Evolutionary conservation across 2,329 filamentous ascomycete species (phyloP).

Genomic region (Penicillium sp.): DNA sequence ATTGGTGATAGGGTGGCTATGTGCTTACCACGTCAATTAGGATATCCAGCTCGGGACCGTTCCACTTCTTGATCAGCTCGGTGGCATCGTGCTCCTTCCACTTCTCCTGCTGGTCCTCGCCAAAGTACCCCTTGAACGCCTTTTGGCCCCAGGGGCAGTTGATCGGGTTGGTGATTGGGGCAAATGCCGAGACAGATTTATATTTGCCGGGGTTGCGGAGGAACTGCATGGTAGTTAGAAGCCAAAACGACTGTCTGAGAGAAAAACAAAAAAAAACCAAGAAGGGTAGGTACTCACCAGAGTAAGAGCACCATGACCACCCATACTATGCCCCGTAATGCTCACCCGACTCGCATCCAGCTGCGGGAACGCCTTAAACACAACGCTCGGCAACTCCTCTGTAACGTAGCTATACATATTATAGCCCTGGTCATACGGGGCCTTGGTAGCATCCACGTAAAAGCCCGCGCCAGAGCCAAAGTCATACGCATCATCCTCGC

Average conservation of each 20-base stretch:
- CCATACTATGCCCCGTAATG: conserved; percentile 96
- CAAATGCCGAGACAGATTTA: conserved; percentile 84
- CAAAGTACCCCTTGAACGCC: conserved; percentile 90
- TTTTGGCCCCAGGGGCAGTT: conserved; percentile 94
- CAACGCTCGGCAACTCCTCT: conserved; percentile 75
- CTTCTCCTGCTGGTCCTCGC: conserved; percentile 66
- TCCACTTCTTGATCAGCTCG: conserved; percentile 78
- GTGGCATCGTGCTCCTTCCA: conserved; percentile 94
- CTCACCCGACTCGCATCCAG: conserved; percentile 72
- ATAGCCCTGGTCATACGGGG: conserved; percentile 77
- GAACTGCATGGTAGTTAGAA: conserved; percentile 48
- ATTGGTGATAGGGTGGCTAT: background rate
- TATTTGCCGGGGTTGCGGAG: conserved; percentile 90
- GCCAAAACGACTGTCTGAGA: no score
- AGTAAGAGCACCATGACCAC: conserved; percentile 91
- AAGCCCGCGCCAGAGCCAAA: conserved; percentile 92
- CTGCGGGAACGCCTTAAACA: conserved; percentile 71
- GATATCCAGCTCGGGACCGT: conserved; percentile 66
- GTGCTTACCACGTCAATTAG: conserved; percentile 82
- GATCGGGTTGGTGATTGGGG: conserved; percentile 83
- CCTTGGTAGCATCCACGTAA: conserved; percentile 82
- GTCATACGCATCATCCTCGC: conserved; percentile 86
- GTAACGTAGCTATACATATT: conserved; percentile 94
- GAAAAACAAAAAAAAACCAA: background rate
- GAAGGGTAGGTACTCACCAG: conserved; percentile 51